Evolutionary conservation across 768 basidiomycete species (phyloP).

Genomic region (Peribolospora baueri): DNA sequence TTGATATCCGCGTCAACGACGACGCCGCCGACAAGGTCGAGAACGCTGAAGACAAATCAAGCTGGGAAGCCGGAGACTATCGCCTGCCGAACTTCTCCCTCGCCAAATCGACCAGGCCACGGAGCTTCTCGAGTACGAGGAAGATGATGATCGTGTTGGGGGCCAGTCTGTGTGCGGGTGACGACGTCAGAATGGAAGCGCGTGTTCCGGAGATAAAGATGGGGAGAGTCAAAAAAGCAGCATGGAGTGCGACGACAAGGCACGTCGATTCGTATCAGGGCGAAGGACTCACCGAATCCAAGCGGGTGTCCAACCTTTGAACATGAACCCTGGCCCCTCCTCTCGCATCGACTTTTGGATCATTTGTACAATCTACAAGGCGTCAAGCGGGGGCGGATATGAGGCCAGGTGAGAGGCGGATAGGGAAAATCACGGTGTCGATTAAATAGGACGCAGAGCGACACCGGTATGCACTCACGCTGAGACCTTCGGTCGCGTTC

Average conservation of each 20-base stretch:
- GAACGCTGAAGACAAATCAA: neutral
- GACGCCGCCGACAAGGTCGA: neutral
- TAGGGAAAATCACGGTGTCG: neutral
- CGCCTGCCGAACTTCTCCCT: no score
- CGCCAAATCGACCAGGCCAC: neutral
- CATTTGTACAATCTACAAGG: neutral
- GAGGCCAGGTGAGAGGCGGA: no score
- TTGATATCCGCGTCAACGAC: conserved; percentile 8
- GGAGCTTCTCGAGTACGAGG: neutral
- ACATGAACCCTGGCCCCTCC: conserved; percentile 11
- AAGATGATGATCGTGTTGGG: conserved; percentile 13
- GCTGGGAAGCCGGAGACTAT: neutral
- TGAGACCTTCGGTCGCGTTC: conserved; percentile 6
- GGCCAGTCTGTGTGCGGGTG: neutral
- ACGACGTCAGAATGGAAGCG: no score
- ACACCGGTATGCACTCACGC: neutral
- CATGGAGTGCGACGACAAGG: no score
- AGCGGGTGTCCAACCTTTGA: conserved; percentile 13
- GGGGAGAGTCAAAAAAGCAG: no score
- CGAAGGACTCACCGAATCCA: conserved; percentile 7
- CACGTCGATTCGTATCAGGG: no score
- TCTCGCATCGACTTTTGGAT: conserved; percentile 10
- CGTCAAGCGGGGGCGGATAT: no score
- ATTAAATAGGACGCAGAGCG: neutral
- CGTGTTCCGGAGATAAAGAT: no score